phyloP scores from a whole-genome alignment of 257 asterid genomes.

The Nicotiana noctiflora region DNA sequence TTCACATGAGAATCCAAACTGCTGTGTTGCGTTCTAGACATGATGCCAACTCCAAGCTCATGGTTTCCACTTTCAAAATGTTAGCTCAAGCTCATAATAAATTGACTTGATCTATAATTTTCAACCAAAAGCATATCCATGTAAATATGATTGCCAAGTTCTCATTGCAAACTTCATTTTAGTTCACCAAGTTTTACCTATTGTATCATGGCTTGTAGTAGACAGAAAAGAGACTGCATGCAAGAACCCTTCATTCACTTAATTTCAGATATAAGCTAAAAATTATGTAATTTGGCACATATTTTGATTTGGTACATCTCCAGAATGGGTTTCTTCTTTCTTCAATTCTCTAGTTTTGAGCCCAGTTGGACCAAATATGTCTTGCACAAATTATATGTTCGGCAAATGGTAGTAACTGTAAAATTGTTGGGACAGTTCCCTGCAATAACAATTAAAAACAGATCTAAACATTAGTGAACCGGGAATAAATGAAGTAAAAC shows the following conservation, averaged over 20 bases:
- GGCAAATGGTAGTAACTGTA: too few species aligned
- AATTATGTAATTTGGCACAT: too few species aligned
- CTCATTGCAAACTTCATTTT: background rate
- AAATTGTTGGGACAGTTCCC: too few species aligned
- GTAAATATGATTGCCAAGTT: background rate
- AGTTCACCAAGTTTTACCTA: background rate
- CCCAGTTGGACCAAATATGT: too few species aligned
- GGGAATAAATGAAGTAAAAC: too few species aligned
- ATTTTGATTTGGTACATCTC: too few species aligned
- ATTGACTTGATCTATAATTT: constrained; percentile 9
- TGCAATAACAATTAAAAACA: too few species aligned
- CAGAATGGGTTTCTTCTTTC: too few species aligned
- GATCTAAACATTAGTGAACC: too few species aligned
- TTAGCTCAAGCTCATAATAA: background rate
- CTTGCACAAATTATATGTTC: too few species aligned
- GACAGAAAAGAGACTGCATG: background rate
- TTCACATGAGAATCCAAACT: background rate
- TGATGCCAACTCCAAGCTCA: background rate
- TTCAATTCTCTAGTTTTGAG: too few species aligned
- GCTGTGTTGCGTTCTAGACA: background rate
- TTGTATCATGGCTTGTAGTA: constrained; percentile 3
- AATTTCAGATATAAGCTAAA: background rate
- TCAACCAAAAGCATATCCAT: background rate
- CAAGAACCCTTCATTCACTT: background rate
- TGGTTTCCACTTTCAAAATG: constrained; percentile 1